A percentile compares a stretch with the other conserved stretches of the same genome.
Conservation (phyloP, 2,329 filamentous ascomycete genomes). For the Paraconiothyrium sp. region DNA sequence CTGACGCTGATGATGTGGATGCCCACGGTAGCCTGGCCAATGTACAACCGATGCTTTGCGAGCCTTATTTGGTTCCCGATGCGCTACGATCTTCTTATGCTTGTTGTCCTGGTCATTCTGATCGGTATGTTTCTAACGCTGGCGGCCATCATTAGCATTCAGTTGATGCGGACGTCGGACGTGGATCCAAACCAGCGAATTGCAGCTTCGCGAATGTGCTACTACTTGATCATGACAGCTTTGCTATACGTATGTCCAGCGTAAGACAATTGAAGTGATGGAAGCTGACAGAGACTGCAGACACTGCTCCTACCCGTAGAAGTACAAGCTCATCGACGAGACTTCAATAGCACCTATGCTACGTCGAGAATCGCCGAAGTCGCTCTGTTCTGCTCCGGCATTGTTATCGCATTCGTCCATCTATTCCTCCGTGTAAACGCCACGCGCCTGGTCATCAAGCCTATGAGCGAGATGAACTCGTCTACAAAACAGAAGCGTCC, state of each 20-base stretch:
- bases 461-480: conserved; percentile 56
- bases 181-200: conserved; percentile 69
- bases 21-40: conserved; percentile 64
- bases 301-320: conserved; percentile 73
- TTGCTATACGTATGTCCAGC: conserved; percentile 63
- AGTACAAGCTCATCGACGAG: conserved; percentile 59
- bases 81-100: conserved; percentile 66
- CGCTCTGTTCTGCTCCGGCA: conserved; percentile 71
- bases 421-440: conserved; percentile 73
- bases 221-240: conserved; percentile 68
- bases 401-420: conserved; percentile 72
- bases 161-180: conserved; percentile 63
- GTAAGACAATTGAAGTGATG: neutral
- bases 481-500: conserved; percentile 57
- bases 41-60: conserved; percentile 71
- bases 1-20: conserved; percentile 67
- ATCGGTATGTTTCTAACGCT: conserved; percentile 62
- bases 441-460: conserved; percentile 64
- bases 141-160: conserved; percentile 65
- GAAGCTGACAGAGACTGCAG: conserved; percentile 28
- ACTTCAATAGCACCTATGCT: conserved; percentile 57
- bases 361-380: conserved; percentile 72
- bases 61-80: conserved; percentile 74
- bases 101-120: conserved; percentile 64
- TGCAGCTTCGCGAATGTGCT: conserved; percentile 74